These are phyloP conservation scores for Vigna radiata DNA, from an alignment of 306 rosid species.

Conservation along the genomic window DNA sequence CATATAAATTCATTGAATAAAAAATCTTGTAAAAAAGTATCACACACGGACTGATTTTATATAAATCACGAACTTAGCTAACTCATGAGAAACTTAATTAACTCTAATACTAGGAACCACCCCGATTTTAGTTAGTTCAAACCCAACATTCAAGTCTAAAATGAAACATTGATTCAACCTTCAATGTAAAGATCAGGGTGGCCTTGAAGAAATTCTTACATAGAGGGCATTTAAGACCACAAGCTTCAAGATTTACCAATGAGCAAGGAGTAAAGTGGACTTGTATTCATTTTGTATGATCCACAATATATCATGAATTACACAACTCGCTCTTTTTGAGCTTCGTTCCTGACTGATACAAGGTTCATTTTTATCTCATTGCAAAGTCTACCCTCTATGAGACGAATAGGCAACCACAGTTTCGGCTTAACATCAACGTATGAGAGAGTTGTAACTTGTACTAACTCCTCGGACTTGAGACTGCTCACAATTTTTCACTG, in stretches of 20 bases:
- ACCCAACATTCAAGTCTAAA: not conserved
- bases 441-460: slow-evolving; percentile 62
- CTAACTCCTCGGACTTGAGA: slow-evolving; percentile 37
- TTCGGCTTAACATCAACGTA: slow-evolving; percentile 89
- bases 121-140: not conserved
- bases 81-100: no score
- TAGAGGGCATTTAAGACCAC: not conserved
- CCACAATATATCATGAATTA: not conserved
- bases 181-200: not conserved
- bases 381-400: slow-evolving; percentile 83
- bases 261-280: slow-evolving; percentile 18
- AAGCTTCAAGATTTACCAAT: slow-evolving; percentile 4
- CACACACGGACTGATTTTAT: no score
- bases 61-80: no score
- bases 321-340: slow-evolving; percentile 51
- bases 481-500: slow-evolving; percentile 42
- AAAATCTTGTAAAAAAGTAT: no score
- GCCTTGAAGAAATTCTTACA: not conserved
- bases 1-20: no score
- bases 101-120: not conserved
- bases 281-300: slow-evolving; percentile 30
- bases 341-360: slow-evolving; percentile 64
- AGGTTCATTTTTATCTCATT: slow-evolving; percentile 80
- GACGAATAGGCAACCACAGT: slow-evolving; percentile 75
- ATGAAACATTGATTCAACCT: not conserved